Base-by-base conservation (phyloP, 208 protist genomes). In the Porcisia hertigi region DNA sequence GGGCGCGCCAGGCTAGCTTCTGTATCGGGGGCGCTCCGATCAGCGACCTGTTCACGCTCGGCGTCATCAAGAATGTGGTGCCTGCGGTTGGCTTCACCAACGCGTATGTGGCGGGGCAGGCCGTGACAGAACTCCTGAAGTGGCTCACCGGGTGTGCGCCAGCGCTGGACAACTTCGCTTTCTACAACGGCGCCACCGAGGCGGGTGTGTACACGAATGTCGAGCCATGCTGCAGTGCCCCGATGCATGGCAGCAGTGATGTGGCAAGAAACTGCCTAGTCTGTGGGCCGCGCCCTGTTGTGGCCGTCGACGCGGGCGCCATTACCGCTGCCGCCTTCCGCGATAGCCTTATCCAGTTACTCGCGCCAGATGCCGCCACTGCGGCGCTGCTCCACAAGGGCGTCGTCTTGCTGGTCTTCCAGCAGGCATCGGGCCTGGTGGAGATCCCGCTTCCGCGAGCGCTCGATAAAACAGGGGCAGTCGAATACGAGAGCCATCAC, bases 31-130 rank as follows among this genome's bases (percentile, higher is more conserved):
- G 98, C 23, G 57, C 87, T 12, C 34, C 91, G 96, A 98, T 98
- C 49, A 82, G 92, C 53, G 92, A 92, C 16, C 63, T 80, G 20
- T 96, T 99, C 47, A 95, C 95, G 14, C 85, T 97, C 71, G 98
- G 98, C 63, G 98, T 99, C 0, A 86, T 99, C 12, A 99, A 99
- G 79, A 99, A 99, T 73, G 99, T 99, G 70, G 99, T 99, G 75
- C 99, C 99, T 2, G 98, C 99, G 0, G 98, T 99, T 43, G 98
- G 98, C 47, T 99, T 98, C 55, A 99, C 99, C 41, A 99, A 99
- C 82, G 98, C 98, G 30, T 89, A 99, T 54, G 95, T 99, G 30
- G 93, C 98, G 16, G 93, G 92, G 23, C 88, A 94, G 43, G 98
- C 94, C 41, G 93, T 97, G 6, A 95, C 94, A 45, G 98, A 99